Evolutionary conservation across 1,284 basidiomycete genomes (phyloP).

Genomic region (Microbotryum lychnidis-dioicae): DNA sequence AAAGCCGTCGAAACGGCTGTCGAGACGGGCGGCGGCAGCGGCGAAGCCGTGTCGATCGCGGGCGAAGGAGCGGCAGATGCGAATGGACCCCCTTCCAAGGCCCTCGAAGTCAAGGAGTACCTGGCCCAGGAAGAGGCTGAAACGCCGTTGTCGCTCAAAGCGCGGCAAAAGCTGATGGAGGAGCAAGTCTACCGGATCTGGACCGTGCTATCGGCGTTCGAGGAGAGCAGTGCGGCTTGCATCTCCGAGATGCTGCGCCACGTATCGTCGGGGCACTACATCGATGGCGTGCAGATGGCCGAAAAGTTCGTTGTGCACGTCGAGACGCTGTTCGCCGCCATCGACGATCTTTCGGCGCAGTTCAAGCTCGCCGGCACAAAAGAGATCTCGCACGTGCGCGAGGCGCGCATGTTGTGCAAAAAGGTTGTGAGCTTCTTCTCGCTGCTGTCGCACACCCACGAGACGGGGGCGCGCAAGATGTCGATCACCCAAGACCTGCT

Average conservation of each 20-base stretch:
- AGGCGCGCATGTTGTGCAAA: conserved; percentile 96
- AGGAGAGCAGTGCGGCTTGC: conserved; percentile 97
- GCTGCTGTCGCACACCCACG: conserved; percentile 89
- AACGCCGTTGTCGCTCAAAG: conserved; percentile 73
- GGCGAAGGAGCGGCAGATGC: conserved; percentile 1
- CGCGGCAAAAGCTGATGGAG: conserved; percentile 91
- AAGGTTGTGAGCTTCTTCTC: conserved; percentile 99
- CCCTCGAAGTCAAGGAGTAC: conserved; percentile 26
- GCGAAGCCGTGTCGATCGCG: conserved; percentile 25
- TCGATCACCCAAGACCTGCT: conserved; percentile 96
- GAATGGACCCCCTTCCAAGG: neutral
- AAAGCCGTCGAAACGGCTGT: conserved; percentile 15
- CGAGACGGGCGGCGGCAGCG: conserved; percentile 36
- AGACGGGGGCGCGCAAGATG: conserved; percentile 77
- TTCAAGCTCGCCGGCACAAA: conserved; percentile 75
- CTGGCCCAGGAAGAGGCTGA: conserved; percentile 59
- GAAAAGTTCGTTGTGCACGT: conserved; percentile 98
- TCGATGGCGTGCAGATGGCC: conserved; percentile 95
- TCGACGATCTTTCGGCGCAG: conserved; percentile 89
- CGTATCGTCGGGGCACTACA: conserved; percentile 90
- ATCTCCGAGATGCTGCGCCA: conserved; percentile 98
- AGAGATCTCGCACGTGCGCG: conserved; percentile 97
- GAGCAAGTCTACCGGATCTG: conserved; percentile 97
- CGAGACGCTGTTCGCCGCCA: conserved; percentile 92
- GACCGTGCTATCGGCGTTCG: conserved; percentile 97